phyloP scores from a whole-genome alignment of 2,329 filamentous ascomycete species.

The Thielaviopsis ethacetica region DNA sequence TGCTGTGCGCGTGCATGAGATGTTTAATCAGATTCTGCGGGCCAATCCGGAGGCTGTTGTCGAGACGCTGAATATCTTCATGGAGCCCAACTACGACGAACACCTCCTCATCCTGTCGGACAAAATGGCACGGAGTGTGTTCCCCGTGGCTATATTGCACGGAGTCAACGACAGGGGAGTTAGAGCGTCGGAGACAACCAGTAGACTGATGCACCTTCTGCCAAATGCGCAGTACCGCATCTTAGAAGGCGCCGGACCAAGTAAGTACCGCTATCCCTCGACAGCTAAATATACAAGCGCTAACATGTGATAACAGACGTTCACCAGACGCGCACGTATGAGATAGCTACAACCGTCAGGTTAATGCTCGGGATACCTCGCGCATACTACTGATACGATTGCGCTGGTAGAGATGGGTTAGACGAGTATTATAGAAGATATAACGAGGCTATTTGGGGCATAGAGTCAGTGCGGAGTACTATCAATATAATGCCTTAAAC shows the following conservation, averaged over 20 bases:
- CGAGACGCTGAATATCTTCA: background rate
- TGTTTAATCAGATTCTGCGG: background rate
- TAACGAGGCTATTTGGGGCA: no score
- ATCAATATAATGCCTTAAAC: no score
- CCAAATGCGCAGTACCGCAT: background rate
- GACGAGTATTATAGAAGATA: no score
- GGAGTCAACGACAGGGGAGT: background rate
- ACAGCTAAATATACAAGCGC: background rate
- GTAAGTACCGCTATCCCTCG: background rate
- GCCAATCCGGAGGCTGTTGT: background rate
- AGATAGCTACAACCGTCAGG: no score
- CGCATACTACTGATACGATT: no score
- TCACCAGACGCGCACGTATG: no score
- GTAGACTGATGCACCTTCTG: background rate
- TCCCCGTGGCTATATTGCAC: background rate
- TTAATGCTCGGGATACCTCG: no score
- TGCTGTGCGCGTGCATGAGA: background rate
- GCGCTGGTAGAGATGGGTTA: no score
- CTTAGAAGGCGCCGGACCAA: background rate
- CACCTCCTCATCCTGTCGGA: background rate
- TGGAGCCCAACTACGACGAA: background rate
- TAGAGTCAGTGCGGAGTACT: no score
- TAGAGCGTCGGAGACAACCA: background rate
- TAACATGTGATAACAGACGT: background rate
- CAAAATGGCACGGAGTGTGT: background rate